Evolutionary conservation across 108 stramenopile species (phyloP), one percentile per base, ranked within the genome.

Genomic region (Stephanodiscus triporus): DNA sequence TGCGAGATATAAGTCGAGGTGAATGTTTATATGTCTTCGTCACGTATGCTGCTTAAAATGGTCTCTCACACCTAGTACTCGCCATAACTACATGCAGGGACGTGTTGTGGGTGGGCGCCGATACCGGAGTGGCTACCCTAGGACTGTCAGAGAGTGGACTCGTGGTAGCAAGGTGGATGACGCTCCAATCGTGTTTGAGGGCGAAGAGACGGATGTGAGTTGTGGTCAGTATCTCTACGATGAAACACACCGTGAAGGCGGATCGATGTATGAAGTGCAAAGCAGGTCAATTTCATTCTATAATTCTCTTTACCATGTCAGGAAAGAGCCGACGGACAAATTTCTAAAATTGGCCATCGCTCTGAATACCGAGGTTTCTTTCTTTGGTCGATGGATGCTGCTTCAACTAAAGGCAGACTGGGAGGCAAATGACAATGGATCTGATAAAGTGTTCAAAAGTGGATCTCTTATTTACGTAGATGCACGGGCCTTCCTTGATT

Each of bases 81-180:
- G 40, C 40, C 8, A 40, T 40, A 9, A 9, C 40, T 40, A 11
- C 40, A 9, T 11, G 4, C 40, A 40, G 40, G 76, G 87, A 76
- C 78, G 77, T 71, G 14, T 72, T 74, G 71, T 85, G 88, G 51
- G 82, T 92, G 54, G 92, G 93, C 11, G 82, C 86, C 10, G 90
- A 91, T 60, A 70, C 78, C 20, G 87, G 82, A 20, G 75, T 75
- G 26, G 97, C 8, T 97, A 97, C 81, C 94, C 97, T 8, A 81
- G 97, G n/a, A 84, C 85, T 17, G 89, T 96, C 19, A 72, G 86
- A 42, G 91, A 90, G 65, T 97, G 97, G 97, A 84, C 64, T 22
- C 91, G 97, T 50, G 97, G 97, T 48, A 95, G 94, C 17, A 68
- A 87, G 22, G 67, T 94, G 38, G 88, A 88, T 40, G 91, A 95